phyloP scores from a whole-genome alignment of 768 basidiomycete species.

The Grammothele lineata region DNA sequence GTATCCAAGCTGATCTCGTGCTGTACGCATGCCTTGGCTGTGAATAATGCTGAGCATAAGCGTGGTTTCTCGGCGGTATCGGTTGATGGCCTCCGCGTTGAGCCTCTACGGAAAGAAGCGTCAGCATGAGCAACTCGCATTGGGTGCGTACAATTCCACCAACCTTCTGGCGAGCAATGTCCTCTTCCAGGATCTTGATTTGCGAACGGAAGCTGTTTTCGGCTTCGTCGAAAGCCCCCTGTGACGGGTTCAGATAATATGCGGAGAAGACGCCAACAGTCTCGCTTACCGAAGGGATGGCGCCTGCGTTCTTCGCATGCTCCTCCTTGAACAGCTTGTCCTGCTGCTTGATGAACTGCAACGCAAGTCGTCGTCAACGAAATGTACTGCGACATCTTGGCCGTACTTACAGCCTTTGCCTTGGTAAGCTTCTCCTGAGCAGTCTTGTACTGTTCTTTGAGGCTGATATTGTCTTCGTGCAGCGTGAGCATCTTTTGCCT shows the following conservation, averaged over 20 bases:
- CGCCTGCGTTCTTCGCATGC: slow-evolving; percentile 51
- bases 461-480: slow-evolving; percentile 70
- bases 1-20: slow-evolving; percentile 56
- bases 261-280: neutral
- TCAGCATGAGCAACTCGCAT: neutral
- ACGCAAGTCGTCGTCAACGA: no score
- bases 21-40: slow-evolving; percentile 57
- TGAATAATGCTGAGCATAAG: slow-evolving; percentile 79
- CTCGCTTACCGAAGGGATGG: slow-evolving; percentile 42
- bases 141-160: no score
- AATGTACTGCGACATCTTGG: no score
- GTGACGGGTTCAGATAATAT: neutral
- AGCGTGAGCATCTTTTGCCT: slow-evolving; percentile 68
- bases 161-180: slow-evolving; percentile 47
- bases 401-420: slow-evolving; percentile 67
- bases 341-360: slow-evolving; percentile 87
- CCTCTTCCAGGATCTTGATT: slow-evolving; percentile 34
- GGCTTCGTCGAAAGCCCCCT: slow-evolving; percentile 68
- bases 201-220: slow-evolving; percentile 39
- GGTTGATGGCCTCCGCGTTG: slow-evolving; percentile 46
- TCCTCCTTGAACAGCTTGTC: slow-evolving; percentile 87
- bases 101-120: slow-evolving; percentile 32
- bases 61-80: slow-evolving; percentile 74
- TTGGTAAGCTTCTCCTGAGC: slow-evolving; percentile 74
- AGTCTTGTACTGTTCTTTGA: slow-evolving; percentile 70